Conservation (phyloP, 2,329 filamentous ascomycete genomes). For the Colletotrichum lini region DNA sequence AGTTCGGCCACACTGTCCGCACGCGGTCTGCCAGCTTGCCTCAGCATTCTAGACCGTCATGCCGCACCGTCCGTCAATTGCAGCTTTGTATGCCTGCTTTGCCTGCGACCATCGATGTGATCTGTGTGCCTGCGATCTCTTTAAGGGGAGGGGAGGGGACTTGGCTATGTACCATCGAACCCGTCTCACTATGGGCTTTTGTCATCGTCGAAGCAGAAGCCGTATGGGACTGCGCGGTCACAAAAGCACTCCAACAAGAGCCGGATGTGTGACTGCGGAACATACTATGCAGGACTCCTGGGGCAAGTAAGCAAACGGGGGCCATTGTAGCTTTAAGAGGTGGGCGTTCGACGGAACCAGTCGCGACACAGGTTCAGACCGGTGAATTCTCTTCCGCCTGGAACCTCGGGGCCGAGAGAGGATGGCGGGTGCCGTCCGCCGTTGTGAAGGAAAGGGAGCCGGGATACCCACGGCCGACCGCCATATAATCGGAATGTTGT, state of each 20-base stretch:
- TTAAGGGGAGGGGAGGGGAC: not conserved
- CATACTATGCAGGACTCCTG: not conserved
- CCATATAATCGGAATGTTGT: not conserved
- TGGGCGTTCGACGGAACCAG: not conserved
- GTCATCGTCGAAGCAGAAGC: not conserved
- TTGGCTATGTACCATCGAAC: constrained; percentile 6
- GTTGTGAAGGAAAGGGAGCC: constrained; percentile 16
- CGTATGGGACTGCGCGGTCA: not conserved
- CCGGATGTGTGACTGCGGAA: constrained; percentile 16
- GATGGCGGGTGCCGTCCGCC: constrained; percentile 10
- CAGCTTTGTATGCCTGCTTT: constrained; percentile 7
- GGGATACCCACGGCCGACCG: constrained; percentile 12
- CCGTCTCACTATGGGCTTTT: not conserved
- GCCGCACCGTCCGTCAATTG: not conserved
- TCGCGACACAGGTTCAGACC: constrained; percentile 14
- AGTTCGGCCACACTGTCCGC: constrained; percentile 12
- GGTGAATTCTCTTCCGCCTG: constrained; percentile 24
- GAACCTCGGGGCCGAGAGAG: not conserved
- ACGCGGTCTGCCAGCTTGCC: constrained; percentile 12
- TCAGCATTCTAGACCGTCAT: not conserved
- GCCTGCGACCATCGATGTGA: not conserved
- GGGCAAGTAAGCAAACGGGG: not conserved
- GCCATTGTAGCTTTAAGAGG: not conserved
- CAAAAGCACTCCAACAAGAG: constrained; percentile 2
- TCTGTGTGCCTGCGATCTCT: constrained; percentile 9